Percentiles rank a stretch among this genome's conserved stretches.
phyloP scores from a whole-genome alignment of 331 rosid genomes.

The Quercus phellos region DNA sequence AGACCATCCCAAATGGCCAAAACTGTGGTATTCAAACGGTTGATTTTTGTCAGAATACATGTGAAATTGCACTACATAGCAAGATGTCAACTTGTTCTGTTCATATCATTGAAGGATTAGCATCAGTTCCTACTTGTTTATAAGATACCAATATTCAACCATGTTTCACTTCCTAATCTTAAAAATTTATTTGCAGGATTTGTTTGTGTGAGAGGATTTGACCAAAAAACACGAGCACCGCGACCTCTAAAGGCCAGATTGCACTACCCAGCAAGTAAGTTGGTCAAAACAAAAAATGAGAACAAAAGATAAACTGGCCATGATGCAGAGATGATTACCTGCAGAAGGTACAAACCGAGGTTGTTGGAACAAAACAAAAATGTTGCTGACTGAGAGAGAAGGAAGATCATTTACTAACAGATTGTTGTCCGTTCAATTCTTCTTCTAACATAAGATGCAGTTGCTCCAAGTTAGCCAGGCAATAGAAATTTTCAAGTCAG shows the following conservation, averaged over 20 bases:
- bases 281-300: slow-evolving; percentile 38
- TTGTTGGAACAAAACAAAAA: slow-evolving; percentile 12
- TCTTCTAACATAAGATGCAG: slow-evolving; percentile 30
- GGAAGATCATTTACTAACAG: slow-evolving; percentile 34
- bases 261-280: slow-evolving; percentile 54
- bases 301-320: slow-evolving; percentile 14
- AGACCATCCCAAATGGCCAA: too few relatives aligned
- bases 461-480: slow-evolving; percentile 19
- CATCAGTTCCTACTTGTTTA: slow-evolving; percentile 7
- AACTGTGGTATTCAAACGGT: too few relatives aligned
- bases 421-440: slow-evolving; percentile 28
- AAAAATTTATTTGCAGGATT: slow-evolving; percentile 56
- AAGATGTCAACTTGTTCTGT: background rate
- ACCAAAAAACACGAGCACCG: slow-evolving; percentile 55
- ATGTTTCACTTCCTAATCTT: slow-evolving; percentile 18
- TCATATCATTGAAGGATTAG: background rate
- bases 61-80: too few relatives aligned
- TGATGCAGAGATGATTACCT: slow-evolving; percentile 29
- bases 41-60: too few relatives aligned
- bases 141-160: background rate
- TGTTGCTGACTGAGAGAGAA: slow-evolving; percentile 27
- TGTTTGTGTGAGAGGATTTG: slow-evolving; percentile 90
- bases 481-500: slow-evolving; percentile 12
- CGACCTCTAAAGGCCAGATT: slow-evolving; percentile 61
- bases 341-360: slow-evolving; percentile 17